Evolutionary conservation across 2,329 filamentous ascomycete species (phyloP).

Genomic region (Penicillium nordicum): DNA sequence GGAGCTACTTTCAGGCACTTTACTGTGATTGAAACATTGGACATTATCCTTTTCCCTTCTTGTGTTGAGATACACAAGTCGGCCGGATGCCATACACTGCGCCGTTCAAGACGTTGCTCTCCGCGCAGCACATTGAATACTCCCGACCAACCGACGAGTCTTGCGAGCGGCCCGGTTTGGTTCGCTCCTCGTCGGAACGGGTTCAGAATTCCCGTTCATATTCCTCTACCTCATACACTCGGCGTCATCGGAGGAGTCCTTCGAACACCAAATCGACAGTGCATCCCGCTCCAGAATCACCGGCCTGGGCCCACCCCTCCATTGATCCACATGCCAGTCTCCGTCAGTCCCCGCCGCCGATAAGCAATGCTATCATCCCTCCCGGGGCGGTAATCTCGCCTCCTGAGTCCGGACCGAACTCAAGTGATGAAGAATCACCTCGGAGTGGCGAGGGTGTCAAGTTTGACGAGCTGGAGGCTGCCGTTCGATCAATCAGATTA

Average conservation of each 20-base stretch:
- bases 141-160: conserved; percentile 41
- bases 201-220: conserved; percentile 54
- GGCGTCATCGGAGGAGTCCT: conserved; percentile 59
- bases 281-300: conserved; percentile 30
- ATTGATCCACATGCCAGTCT: conserved; percentile 57
- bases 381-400: conserved; percentile 84
- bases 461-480: conserved; percentile 70
- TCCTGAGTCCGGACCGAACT: conserved; percentile 76
- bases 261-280: conserved; percentile 43
- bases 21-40: conserved; percentile 9
- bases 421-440: conserved; percentile 68
- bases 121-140: conserved; percentile 50
- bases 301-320: conserved; percentile 19
- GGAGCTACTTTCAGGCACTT: conserved; percentile 4
- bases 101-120: conserved; percentile 55
- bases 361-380: conserved; percentile 73
- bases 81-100: conserved; percentile 52
- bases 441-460: conserved; percentile 43
- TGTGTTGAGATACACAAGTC: conserved; percentile 34
- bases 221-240: conserved; percentile 59
- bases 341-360: conserved; percentile 78
- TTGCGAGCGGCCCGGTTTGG: conserved; percentile 19
- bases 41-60: conserved; percentile 14
- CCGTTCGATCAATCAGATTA: conserved; percentile 71
- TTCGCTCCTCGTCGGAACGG: conserved; percentile 32